Conservation (phyloP, 1,139 yeast species). For the Pichia terricola region DNA sequence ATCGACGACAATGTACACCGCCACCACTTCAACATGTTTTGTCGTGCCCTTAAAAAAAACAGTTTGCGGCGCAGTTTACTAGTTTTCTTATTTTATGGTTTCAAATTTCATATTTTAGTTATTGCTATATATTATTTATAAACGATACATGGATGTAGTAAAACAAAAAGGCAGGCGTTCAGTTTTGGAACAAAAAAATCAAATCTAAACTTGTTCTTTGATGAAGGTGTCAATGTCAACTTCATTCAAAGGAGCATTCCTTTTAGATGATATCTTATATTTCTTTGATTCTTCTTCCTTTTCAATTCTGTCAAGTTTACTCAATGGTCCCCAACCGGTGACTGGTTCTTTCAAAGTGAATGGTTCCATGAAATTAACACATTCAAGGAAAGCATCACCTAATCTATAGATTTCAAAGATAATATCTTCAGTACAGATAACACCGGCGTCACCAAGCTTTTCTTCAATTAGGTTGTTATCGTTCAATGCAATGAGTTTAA, state of each 20-base stretch:
- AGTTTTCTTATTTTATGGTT: too few relatives aligned
- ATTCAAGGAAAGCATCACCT: slow-evolving; percentile 53
- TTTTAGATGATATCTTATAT: slow-evolving; percentile 43
- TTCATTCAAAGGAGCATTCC: slow-evolving; percentile 55
- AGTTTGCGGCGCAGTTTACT: too few relatives aligned
- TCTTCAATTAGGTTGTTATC: slow-evolving; percentile 72
- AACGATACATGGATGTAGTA: too few relatives aligned
- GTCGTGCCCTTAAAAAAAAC: too few relatives aligned
- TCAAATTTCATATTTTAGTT: too few relatives aligned
- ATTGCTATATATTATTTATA: too few relatives aligned
- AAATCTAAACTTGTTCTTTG: slow-evolving; percentile 45
- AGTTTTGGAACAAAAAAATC: background rate
- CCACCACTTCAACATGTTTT: too few relatives aligned
- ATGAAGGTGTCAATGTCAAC: slow-evolving; percentile 62
- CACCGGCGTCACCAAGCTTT: slow-evolving; percentile 55
- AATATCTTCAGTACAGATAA: slow-evolving; percentile 72
- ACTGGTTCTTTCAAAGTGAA: slow-evolving; percentile 61
- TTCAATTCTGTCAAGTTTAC: slow-evolving; percentile 43
- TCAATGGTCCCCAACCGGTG: slow-evolving; percentile 60
- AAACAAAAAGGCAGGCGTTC: too few relatives aligned
- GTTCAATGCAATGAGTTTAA: slow-evolving; percentile 37
- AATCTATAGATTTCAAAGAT: slow-evolving; percentile 57
- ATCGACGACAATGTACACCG: too few relatives aligned
- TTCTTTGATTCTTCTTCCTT: slow-evolving; percentile 34
- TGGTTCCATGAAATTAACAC: slow-evolving; percentile 57